Percentiles rank a stretch among this genome's conserved stretches.
Conservation (phyloP, 2,329 filamentous ascomycete genomes). For the Hypoxylon sp. region DNA sequence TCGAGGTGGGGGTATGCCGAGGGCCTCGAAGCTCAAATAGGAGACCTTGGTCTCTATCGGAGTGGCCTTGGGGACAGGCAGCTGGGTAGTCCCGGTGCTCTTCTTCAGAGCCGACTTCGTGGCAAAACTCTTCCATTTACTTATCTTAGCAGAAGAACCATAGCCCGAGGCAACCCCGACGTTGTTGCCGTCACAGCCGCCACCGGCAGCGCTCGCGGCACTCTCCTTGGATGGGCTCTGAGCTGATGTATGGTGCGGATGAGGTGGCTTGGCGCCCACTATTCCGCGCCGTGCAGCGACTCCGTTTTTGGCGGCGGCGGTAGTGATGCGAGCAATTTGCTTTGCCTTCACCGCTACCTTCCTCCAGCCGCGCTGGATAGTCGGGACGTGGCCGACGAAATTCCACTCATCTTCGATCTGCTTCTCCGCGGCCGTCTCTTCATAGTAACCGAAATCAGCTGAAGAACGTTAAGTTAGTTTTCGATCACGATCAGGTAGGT, state of each 20-base stretch:
- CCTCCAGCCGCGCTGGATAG: neutral
- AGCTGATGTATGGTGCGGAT: neutral
- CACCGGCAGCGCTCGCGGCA: neutral
- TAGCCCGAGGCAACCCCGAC: neutral
- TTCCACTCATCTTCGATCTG: constrained; percentile 10
- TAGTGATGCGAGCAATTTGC: neutral
- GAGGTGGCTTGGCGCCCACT: neutral
- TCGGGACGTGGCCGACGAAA: neutral
- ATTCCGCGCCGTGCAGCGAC: neutral
- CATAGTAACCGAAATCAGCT: constrained; percentile 7
- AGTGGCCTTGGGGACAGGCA: neutral
- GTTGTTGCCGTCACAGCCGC: neutral
- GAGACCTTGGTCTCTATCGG: neutral
- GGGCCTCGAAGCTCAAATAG: neutral
- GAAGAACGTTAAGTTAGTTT: neutral
- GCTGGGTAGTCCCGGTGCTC: neutral
- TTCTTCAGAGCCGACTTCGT: neutral
- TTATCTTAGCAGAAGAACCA: too few species aligned
- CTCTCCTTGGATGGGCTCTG: neutral
- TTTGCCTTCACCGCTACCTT: neutral
- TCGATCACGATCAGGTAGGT: neutral
- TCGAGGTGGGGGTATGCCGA: neutral
- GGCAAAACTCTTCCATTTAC: neutral
- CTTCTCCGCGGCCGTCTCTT: constrained; percentile 1
- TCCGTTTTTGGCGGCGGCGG: neutral